phyloP scores from a whole-genome alignment of 164 flowering plant species.

The Stephania yunnanensis region DNA sequence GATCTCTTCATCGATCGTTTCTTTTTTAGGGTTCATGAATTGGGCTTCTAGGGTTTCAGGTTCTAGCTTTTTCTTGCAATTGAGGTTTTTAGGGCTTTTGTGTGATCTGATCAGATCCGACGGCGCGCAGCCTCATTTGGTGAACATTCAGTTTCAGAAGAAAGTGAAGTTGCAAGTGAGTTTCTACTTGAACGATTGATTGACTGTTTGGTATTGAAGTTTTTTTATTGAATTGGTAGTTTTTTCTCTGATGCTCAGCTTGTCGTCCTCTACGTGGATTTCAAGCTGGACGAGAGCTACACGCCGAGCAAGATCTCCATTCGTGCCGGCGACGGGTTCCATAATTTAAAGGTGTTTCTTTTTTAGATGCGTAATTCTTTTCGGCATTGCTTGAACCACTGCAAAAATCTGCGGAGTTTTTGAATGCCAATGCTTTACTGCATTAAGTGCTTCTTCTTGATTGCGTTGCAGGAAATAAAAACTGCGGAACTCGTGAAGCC shows the following conservation, averaged over 20 bases:
- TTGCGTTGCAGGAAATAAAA: constrained; percentile 66
- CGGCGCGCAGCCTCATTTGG: constrained; percentile 92
- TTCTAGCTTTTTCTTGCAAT: not conserved
- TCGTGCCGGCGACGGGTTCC: constrained; percentile 93
- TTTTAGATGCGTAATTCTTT: not conserved
- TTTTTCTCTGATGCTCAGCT: constrained; percentile 28
- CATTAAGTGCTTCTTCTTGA: not conserved
- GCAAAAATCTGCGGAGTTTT: not conserved
- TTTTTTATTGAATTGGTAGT: not conserved
- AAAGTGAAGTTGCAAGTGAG: constrained; percentile 81
- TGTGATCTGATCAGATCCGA: constrained; percentile 55
- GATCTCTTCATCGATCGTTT: no score
- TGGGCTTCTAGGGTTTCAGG: not conserved
- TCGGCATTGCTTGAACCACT: not conserved
- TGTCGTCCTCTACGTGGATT: constrained; percentile 85
- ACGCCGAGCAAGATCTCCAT: constrained; percentile 37
- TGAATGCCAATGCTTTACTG: not conserved
- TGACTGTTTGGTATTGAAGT: not conserved
- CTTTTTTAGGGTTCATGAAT: no score
- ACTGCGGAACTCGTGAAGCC: constrained; percentile 81
- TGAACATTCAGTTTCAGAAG: constrained; percentile 88
- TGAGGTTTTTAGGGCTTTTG: not conserved
- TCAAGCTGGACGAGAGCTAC: constrained; percentile 86
- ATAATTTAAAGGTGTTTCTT: constrained; percentile 67
- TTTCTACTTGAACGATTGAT: not conserved